Base-by-base conservation (phyloP, 345 rosid species). In the Turnera subulata region DNA sequence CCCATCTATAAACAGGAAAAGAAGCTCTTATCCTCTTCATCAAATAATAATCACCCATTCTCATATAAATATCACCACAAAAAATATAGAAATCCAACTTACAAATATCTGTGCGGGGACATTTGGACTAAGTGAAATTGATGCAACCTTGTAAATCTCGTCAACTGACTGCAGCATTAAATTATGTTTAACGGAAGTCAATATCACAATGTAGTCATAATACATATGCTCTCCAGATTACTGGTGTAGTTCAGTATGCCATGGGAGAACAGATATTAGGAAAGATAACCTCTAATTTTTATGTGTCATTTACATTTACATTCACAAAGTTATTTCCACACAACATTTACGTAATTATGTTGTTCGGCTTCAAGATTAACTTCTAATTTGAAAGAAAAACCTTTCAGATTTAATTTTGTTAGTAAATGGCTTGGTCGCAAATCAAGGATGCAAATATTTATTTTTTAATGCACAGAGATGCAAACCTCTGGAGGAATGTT, bases 31-130 rank as follows among this genome's bases (percentile, higher is more conserved):
- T n/a, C n/a, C n/a, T n/a, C n/a, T n/a, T n/a, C n/a, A n/a, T n/a
- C n/a, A n/a, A n/a, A n/a, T n/a, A n/a, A n/a, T n/a, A n/a, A n/a
- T n/a, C n/a, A n/a, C n/a, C 59, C 54, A 60, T 47, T 14, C 52
- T 38, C 32, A 23, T 18, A 46, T 18, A 69, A 46, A 19, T 20
- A 64, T n/a, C 17, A 44, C 26, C 42, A 17, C n/a, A 53, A 19
- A 29, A 46, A 50, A 68, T 18, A 45, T 46, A 50, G 18, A 49
- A 25, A 33, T 23, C 50, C 46, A 25, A 82, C 99, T 82, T 80
- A 93, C 99, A 64, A 93, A 89, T 72, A 93, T 87, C 78, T 89
- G 97, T 1, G 99, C 99, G 23, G 99, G 85, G 48, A 93, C 99
- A 67, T 93, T 93, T 19, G 99, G 97, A 63, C 99, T 93, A 33